Percentiles rank a stretch among this genome's conserved stretches.
Evolutionary conservation across 768 basidiomycete species (phyloP).

Genomic region (Trametes villosa): DNA sequence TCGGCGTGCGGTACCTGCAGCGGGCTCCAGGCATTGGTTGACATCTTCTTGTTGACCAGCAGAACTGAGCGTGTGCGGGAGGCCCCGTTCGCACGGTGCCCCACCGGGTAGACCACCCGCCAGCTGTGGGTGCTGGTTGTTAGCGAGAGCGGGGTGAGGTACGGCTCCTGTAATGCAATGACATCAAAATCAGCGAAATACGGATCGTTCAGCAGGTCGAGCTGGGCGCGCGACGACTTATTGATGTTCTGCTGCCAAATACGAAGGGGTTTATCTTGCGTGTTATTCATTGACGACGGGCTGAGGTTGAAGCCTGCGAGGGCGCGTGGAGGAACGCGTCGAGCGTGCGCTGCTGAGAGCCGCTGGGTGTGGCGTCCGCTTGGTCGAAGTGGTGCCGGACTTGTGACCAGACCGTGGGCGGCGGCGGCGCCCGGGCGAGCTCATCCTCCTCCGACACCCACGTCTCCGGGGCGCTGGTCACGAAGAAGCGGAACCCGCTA

Average conservation of each 20-base stretch:
- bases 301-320: background rate
- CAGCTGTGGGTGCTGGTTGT: slow-evolving; percentile 24
- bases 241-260: background rate
- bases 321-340: background rate
- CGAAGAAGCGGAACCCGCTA: slow-evolving; percentile 13
- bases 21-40: slow-evolving; percentile 19
- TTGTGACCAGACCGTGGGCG: background rate
- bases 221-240: background rate
- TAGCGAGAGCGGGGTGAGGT: slow-evolving; percentile 28
- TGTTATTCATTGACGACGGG: background rate
- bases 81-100: slow-evolving; percentile 10
- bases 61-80: slow-evolving; percentile 10
- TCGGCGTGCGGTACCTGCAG: slow-evolving; percentile 25
- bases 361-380: background rate
- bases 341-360: background rate
- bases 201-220: background rate
- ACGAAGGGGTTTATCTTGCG: background rate
- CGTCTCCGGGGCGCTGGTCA: background rate
- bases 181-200: background rate
- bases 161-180: slow-evolving; percentile 32
- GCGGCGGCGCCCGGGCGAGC: background rate
- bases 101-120: slow-evolving; percentile 32
- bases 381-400: background rate
- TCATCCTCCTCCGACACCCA: slow-evolving; percentile 5
- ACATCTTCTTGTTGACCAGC: slow-evolving; percentile 16